Conservation (phyloP, 495 filamentous ascomycete species). For the Lindgomyces ingoldianus region DNA sequence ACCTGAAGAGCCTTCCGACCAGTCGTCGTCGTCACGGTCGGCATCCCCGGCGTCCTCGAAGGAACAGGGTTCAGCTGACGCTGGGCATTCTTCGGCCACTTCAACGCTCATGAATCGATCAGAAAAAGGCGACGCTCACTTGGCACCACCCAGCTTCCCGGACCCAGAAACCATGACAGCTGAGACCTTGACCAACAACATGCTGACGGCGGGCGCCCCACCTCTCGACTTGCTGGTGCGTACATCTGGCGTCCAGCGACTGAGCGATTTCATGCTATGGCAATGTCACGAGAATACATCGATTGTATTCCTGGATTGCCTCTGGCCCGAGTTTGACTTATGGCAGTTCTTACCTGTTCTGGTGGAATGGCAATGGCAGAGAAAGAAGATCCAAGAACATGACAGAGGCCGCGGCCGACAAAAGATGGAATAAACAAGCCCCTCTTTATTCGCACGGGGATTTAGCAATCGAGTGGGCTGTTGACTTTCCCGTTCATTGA, state of each 20-base stretch:
- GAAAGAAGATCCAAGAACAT: slow-evolving; percentile 50
- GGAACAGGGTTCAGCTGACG: slow-evolving; percentile 23
- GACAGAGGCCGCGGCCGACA: slow-evolving; percentile 24
- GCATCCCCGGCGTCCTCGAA: slow-evolving; percentile 41
- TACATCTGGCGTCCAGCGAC: slow-evolving; percentile 85
- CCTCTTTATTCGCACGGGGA: background rate
- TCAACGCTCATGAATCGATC: slow-evolving; percentile 34
- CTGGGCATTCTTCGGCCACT: slow-evolving; percentile 35
- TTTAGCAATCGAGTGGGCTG: too few relatives aligned
- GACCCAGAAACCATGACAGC: slow-evolving; percentile 87
- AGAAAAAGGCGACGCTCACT: slow-evolving; percentile 26
- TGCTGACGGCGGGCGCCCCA: slow-evolving; percentile 80
- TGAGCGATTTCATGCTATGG: slow-evolving; percentile 99
- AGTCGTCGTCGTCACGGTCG: slow-evolving; percentile 43
- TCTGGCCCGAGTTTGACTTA: slow-evolving; percentile 96
- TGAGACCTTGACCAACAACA: slow-evolving; percentile 72
- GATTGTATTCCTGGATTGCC: slow-evolving; percentile 83
- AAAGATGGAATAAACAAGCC: slow-evolving; percentile 4
- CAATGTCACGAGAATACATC: slow-evolving; percentile 91
- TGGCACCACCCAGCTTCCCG: slow-evolving; percentile 34
- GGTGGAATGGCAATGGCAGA: slow-evolving; percentile 84
- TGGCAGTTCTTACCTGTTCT: slow-evolving; percentile 93
- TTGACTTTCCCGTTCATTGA: background rate
- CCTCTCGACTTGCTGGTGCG: slow-evolving; percentile 87
- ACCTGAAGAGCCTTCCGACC: slow-evolving; percentile 43